phyloP scores from a whole-genome alignment of 208 protist genomes.

The Leishmania major region DNA sequence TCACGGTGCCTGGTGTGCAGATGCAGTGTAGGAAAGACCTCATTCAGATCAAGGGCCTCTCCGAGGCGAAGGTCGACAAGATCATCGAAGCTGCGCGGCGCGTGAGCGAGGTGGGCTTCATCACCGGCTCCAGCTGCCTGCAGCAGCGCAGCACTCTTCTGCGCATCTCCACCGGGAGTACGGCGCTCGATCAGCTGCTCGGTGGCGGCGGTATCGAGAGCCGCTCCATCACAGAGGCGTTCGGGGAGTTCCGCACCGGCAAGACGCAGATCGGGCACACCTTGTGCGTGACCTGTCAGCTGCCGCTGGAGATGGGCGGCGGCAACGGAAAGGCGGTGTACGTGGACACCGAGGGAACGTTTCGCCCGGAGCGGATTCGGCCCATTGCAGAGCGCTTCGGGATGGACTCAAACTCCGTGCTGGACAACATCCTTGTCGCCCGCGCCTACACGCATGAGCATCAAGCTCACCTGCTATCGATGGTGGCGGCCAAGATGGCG shows the following conservation, averaged over 20 bases:
- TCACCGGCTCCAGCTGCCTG: slow-evolving; percentile 87
- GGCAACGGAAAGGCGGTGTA: slow-evolving; percentile 95
- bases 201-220: slow-evolving; percentile 97
- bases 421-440: slow-evolving; percentile 98
- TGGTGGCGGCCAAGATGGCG: slow-evolving; percentile 93
- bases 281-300: slow-evolving; percentile 97
- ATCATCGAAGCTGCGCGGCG: slow-evolving; percentile 96
- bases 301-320: slow-evolving; percentile 91
- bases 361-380: slow-evolving; percentile 96
- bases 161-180: slow-evolving; percentile 95
- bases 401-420: slow-evolving; percentile 87
- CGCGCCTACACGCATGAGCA: slow-evolving; percentile 97
- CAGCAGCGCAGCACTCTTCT: slow-evolving; percentile 88
- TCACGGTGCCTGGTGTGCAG: slow-evolving; percentile 90
- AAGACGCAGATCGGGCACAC: slow-evolving; percentile 99
- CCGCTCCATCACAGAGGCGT: slow-evolving; percentile 97
- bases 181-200: slow-evolving; percentile 93
- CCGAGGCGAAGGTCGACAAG: slow-evolving; percentile 98
- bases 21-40: slow-evolving; percentile 94
- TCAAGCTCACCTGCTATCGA: slow-evolving; percentile 91
- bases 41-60: slow-evolving; percentile 97
- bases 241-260: slow-evolving; percentile 99
- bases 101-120: slow-evolving; percentile 84
- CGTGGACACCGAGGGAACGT: slow-evolving; percentile 99
- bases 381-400: slow-evolving; percentile 97